Base-by-base conservation (phyloP, 768 basidiomycete genomes). In the Chlorophyllum brunneum region DNA sequence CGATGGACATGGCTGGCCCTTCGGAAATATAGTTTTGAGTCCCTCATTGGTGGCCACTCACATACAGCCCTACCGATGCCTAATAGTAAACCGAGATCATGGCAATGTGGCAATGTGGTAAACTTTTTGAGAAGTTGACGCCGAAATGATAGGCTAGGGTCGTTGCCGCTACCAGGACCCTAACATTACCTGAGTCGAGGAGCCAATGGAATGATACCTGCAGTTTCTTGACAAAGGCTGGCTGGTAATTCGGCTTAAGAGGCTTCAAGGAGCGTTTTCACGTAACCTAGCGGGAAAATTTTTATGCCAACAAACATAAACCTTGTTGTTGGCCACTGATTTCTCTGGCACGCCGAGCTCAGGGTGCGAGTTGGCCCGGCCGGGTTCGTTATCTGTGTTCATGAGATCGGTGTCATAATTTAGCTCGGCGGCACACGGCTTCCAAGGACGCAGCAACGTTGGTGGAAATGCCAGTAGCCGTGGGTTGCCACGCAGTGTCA, bases 261-360 rank as follows among this genome's bases (percentile, higher is more conserved):
- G 3, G 4, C 23, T 27, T 24, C 13, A 30, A 44, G 16, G 11
- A 34, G 23, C 13, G 11, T n/a, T 41, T 51, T 42, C 49, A 51
- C 42, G 41, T 52, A 44, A 52, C 18, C 10, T 26, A n/a, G 10
- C 31, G 37, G n/a, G 42, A n/a, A 52, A 52, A 52, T 27, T 37
- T 44, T 44, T 33, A 42, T 33, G 39, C 18, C 33, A 36, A 16
- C 20, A 36, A 29, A 29, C 31, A 33, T 36, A 27, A 23, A 15
- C 23, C 41, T 29, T 27, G 10, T 16, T 52, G 33, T 33, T 8
- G 40, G 20, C 29, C 31, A 5, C 11, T 4, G 38, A 33, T 50
- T 15, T 33, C 16, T 29, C 39, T 41, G 29, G 41, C 38, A 31
- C 23, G 38, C 40, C 22, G 31, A 48, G 15, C 11, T 16, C 37